phyloP scores from a whole-genome alignment of 2,329 filamentous ascomycete species.

The Aspergillus latus region DNA sequence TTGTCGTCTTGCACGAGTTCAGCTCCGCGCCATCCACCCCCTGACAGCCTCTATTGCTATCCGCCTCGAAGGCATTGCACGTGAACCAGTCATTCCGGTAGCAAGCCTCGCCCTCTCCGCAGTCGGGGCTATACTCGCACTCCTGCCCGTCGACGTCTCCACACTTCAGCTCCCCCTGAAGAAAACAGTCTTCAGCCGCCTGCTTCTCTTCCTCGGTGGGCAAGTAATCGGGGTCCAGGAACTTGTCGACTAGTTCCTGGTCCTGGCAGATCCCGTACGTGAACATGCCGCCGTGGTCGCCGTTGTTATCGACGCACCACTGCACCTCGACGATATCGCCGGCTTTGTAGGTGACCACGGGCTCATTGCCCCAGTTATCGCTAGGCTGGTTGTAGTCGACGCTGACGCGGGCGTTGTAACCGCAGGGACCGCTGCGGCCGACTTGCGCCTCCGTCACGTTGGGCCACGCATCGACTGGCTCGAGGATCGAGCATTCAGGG shows the following conservation, averaged over 20 bases:
- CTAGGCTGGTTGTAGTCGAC: conserved; percentile 55
- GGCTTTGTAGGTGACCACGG: conserved; percentile 47
- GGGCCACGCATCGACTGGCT: conserved; percentile 54
- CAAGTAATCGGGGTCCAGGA: conserved; percentile 49
- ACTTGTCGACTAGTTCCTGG: conserved; percentile 52
- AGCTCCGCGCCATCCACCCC: conserved; percentile 49
- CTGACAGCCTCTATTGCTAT: conserved; percentile 30
- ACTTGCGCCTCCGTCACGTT: conserved; percentile 49
- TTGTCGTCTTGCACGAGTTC: conserved; percentile 53
- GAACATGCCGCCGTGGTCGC: conserved; percentile 60
- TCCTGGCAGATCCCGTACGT: conserved; percentile 56
- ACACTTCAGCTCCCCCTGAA: conserved; percentile 49
- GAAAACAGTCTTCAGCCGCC: conserved; percentile 55
- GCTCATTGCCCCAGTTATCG: conserved; percentile 45
- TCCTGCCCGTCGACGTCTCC: conserved; percentile 52
- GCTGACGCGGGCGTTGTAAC: conserved; percentile 55
- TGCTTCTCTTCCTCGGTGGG: conserved; percentile 56
- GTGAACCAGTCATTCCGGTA: conserved; percentile 58
- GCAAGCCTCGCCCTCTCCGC: conserved; percentile 45
- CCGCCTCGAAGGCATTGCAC: conserved; percentile 35
- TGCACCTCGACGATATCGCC: conserved; percentile 52
- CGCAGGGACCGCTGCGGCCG: conserved; percentile 53
- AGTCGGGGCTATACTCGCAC: conserved; percentile 53
- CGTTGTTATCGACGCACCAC: conserved; percentile 59
- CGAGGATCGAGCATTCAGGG: conserved; percentile 56